phyloP scores from a whole-genome alignment of 148 eudicot species.

The Beta vulgaris region DNA sequence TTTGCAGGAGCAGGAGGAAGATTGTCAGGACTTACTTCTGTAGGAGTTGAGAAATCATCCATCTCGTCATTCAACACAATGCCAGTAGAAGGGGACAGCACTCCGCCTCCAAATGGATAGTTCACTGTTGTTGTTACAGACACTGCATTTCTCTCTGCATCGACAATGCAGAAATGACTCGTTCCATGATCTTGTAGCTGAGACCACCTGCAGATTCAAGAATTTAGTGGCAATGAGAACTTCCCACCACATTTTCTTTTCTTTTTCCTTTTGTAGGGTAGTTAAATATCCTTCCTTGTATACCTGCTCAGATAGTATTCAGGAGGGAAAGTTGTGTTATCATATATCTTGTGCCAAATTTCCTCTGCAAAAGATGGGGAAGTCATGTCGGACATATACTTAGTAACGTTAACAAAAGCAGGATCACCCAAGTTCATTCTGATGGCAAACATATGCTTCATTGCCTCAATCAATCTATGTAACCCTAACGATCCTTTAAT shows the following conservation, averaged over 20 bases:
- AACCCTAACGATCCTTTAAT: slow-evolving; percentile 64
- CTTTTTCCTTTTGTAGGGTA: not conserved
- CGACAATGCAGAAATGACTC: slow-evolving; percentile 91
- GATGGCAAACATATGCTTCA: slow-evolving; percentile 88
- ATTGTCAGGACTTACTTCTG: slow-evolving; percentile 45
- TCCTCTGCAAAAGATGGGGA: slow-evolving; percentile 68
- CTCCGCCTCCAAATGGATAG: slow-evolving; percentile 62
- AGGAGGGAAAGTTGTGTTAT: slow-evolving; percentile 85
- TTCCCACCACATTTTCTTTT: not conserved
- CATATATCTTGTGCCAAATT: slow-evolving; percentile 63
- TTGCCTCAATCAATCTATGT: slow-evolving; percentile 77
- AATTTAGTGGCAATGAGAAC: not conserved
- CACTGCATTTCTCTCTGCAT: slow-evolving; percentile 86
- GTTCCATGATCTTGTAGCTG: slow-evolving; percentile 87
- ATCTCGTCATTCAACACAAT: slow-evolving; percentile 78
- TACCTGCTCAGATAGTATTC: slow-evolving; percentile 78
- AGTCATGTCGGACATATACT: slow-evolving; percentile 69
- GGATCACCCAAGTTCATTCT: slow-evolving; percentile 90
- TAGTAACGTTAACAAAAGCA: slow-evolving; percentile 50
- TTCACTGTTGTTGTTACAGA: slow-evolving; percentile 89
- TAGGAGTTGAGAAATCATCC: slow-evolving; percentile 85
- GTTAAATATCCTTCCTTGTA: not conserved
- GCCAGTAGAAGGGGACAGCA: slow-evolving; percentile 78
- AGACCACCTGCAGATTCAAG: slow-evolving; percentile 59
- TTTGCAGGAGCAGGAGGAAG: slow-evolving; percentile 85